A percentile compares a stretch with the other conserved stretches of the same genome.
These are phyloP conservation scores for Prunus campanulata DNA, from an alignment of 306 rosid species.

Conservation along the genomic window DNA sequence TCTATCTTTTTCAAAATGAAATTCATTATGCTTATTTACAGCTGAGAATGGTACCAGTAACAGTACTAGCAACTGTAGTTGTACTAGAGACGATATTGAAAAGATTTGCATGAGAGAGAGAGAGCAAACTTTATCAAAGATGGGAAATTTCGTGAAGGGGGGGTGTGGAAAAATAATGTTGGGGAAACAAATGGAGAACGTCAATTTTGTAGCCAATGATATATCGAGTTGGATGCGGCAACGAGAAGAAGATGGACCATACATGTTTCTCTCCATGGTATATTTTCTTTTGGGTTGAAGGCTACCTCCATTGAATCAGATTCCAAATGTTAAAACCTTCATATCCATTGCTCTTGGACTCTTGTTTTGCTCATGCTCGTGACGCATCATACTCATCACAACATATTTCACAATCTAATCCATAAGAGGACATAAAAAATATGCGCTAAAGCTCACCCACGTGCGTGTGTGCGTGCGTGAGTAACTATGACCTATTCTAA, in stretches of 20 bases:
- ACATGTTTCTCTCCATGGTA: conserved; percentile 2
- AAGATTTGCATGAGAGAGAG: too few species aligned
- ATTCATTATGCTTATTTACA: too few species aligned
- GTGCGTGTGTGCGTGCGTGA: too few species aligned
- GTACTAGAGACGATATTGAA: too few species aligned
- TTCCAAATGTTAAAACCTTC: conserved; percentile 9
- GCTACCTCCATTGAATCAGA: conserved; percentile 36
- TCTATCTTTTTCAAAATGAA: too few species aligned
- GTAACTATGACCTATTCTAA: too few species aligned
- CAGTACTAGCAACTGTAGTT: too few species aligned
- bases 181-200: conserved; percentile 5
- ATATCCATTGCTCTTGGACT: background rate
- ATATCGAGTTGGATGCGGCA: conserved; percentile 40
- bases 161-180: conserved; percentile 10
- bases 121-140: conserved; percentile 23
- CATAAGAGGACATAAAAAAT: background rate
- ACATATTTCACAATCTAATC: background rate
- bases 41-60: too few species aligned
- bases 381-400: background rate
- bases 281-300: conserved; percentile 27
- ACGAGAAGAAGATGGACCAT: conserved; percentile 39
- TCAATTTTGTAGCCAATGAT: conserved; percentile 33
- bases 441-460: background rate
- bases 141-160: conserved; percentile 1
- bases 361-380: background rate